Conservation (phyloP, 2,329 filamentous ascomycete species). For the Cordyceps farinosa region DNA sequence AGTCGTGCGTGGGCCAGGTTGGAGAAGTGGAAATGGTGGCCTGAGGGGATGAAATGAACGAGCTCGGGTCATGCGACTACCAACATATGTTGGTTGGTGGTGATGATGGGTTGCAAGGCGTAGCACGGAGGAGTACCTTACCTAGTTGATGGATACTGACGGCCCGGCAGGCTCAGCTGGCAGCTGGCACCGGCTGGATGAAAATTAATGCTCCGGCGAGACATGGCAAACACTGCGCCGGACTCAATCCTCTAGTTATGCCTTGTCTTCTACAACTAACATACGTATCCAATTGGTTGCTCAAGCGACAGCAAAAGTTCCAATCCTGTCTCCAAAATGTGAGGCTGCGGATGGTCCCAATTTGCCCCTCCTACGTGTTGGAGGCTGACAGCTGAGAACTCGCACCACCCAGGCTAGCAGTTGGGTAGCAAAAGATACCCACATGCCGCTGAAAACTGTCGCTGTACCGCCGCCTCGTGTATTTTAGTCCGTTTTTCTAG, state of each 20-base stretch:
- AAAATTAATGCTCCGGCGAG: conserved; percentile 1
- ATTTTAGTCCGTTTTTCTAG: not conserved
- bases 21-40: conserved; percentile 2
- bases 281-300: not conserved
- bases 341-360: not conserved
- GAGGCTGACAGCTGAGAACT: not conserved
- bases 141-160: not conserved
- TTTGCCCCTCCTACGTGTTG: not conserved
- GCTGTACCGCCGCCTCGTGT: not conserved
- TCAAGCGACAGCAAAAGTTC: not conserved
- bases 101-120: not conserved
- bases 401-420: not conserved
- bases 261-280: not conserved
- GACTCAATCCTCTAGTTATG: not conserved
- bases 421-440: not conserved
- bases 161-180: not conserved
- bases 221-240: not conserved
- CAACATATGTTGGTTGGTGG: not conserved
- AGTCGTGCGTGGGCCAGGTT: not conserved
- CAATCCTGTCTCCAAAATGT: not conserved
- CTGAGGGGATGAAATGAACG: not conserved
- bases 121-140: not conserved
- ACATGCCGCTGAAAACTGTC: not conserved
- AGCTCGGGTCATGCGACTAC: not conserved
- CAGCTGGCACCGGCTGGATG: conserved; percentile 3